These are phyloP conservation scores for Jatropha podagrica DNA, from an alignment of 441 rosid genomes.

Conservation along the genomic window DNA sequence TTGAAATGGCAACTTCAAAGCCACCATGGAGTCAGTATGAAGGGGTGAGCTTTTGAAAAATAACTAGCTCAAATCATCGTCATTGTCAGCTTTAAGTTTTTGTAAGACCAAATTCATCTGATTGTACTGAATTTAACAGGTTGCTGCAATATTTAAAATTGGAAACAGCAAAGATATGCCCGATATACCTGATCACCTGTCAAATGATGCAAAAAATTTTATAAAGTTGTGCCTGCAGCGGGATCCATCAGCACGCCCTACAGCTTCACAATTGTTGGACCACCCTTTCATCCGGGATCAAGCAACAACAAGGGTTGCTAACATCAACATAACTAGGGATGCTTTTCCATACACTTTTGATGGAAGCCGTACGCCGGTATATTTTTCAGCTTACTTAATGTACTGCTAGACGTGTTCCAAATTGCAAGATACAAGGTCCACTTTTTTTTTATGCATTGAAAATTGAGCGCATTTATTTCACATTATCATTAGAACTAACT, in stretches of 20 bases:
- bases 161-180: constrained; percentile 96
- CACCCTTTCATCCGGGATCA: constrained; percentile 78
- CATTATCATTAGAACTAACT: neutral
- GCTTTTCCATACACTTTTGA: constrained; percentile 53
- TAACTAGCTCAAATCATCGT: neutral
- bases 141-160: constrained; percentile 95
- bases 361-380: constrained; percentile 76
- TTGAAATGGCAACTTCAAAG: constrained; percentile 93
- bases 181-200: constrained; percentile 82
- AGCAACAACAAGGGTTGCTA: constrained; percentile 48
- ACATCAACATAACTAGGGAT: constrained; percentile 49
- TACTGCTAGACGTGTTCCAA: neutral
- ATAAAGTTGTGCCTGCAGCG: constrained; percentile 83
- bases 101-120: constrained; percentile 19
- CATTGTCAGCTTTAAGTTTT: constrained; percentile 12
- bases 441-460: neutral
- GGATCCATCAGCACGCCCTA: constrained; percentile 78
- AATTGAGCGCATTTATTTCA: neutral
- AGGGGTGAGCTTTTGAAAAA: constrained; percentile 58
- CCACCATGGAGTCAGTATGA: constrained; percentile 97
- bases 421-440: neutral
- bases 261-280: constrained; percentile 67
- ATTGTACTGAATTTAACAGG: constrained; percentile 49
- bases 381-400: constrained; percentile 12
- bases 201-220: constrained; percentile 76